Evolutionary conservation across 257 asterid genomes (phyloP), one percentile per base, ranked within the genome.

Genomic region (Rehmannia glutinosa): DNA sequence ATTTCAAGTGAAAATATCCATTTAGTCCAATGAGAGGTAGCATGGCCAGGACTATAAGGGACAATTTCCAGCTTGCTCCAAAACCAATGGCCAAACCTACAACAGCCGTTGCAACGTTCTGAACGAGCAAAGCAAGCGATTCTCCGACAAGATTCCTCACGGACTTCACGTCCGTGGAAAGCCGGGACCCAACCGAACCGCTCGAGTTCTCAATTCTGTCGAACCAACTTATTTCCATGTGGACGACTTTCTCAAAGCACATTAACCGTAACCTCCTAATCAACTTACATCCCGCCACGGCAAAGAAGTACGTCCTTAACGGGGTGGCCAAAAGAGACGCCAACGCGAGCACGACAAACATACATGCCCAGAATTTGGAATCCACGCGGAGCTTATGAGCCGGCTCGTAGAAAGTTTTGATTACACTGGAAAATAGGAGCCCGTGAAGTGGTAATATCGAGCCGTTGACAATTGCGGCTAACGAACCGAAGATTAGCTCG

Each of bases 191-290:
- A 20, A 85, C 63, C 2, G 71, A 50, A 15, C 76, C 15, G 20
- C 84, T 62, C 17, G 91, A 81, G 65, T 84, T 78, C 62, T 87
- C 89, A 4, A 19, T 11, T 62, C 52, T 62, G 23, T 85, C 95
- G 30, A 79, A 85, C 95, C 95, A 87, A 10, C 92, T 65, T 45
- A 83, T 78, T 0, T 87, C 87, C 92, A 83, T 87, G 64, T 85
- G 83, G 24, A 82, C 81, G 42, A 85, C 71, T 62, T 81, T 87
- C 64, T 87, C 83, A 7, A 87, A 87, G 79, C 92, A 87, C 85
- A 78, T 83, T 30, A 82, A 56, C 6, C 92, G 60, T 16, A 87
- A 27, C 13, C 95, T 68, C 36, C 57, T 79, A 8, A 87, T 83
- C 69, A 87, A 16, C 74, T 81, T 87, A 41, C 90, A 76, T 11